These are phyloP conservation scores for Centaurea solstitialis DNA, from an alignment of 129 eudicot species.

Conservation along the genomic window DNA sequence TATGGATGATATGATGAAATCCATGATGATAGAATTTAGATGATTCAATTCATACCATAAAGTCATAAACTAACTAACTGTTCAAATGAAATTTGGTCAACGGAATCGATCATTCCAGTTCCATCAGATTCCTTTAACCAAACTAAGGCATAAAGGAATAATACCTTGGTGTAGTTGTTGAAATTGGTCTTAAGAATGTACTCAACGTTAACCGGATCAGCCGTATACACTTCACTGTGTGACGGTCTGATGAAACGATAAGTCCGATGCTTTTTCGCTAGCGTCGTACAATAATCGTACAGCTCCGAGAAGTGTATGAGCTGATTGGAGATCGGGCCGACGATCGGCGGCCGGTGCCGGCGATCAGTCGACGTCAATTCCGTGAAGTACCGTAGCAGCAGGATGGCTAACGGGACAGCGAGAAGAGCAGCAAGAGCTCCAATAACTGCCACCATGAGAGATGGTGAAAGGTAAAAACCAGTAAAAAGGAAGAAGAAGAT, in stretches of 20 bases:
- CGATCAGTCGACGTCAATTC: slow-evolving; percentile 25
- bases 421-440: slow-evolving; percentile 23
- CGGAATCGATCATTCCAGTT: too few species aligned
- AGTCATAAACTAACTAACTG: too few species aligned
- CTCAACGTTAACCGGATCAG: slow-evolving; percentile 56
- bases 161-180: slow-evolving; percentile 54
- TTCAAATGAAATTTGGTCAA: too few species aligned
- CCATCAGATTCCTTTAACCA: too few species aligned
- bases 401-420: slow-evolving; percentile 12
- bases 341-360: slow-evolving; percentile 60
- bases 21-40: too few species aligned
- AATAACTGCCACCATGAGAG: slow-evolving; percentile 14
- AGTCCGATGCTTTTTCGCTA: slow-evolving; percentile 49
- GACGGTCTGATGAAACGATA: slow-evolving; percentile 57
- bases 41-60: too few species aligned
- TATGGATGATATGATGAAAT: too few species aligned
- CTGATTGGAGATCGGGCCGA: slow-evolving; percentile 47
- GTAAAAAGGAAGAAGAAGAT: slow-evolving; percentile 14
- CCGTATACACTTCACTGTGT: slow-evolving; percentile 58
- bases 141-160: neutral
- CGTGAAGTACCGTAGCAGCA: slow-evolving; percentile 33
- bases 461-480: slow-evolving; percentile 23
- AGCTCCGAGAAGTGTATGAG: slow-evolving; percentile 49
- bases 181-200: slow-evolving; percentile 71
- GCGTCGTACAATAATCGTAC: slow-evolving; percentile 42